Percentiles rank a stretch among this genome's conserved stretches.
Evolutionary conservation across 768 basidiomycete genomes (phyloP).

Genomic region (Suillus subalutaceus): DNA sequence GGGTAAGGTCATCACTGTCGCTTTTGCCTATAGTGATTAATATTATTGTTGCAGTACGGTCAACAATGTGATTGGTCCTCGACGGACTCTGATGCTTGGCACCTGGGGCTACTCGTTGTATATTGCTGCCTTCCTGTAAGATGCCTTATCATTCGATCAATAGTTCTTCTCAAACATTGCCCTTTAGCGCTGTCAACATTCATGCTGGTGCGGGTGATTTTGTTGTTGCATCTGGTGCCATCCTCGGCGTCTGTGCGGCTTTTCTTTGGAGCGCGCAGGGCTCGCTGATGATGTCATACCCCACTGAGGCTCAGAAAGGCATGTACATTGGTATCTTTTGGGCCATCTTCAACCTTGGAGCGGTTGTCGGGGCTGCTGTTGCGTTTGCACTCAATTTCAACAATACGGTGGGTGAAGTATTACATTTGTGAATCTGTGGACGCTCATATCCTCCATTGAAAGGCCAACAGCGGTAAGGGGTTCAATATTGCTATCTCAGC

Average conservation of each 20-base stretch:
- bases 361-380: slow-evolving; percentile 77
- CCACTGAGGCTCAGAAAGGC: slow-evolving; percentile 59
- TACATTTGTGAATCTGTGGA: neutral
- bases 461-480: slow-evolving; percentile 33
- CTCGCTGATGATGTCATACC: slow-evolving; percentile 57
- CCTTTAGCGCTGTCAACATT: slow-evolving; percentile 46
- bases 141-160: slow-evolving; percentile 3
- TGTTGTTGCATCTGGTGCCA: slow-evolving; percentile 49
- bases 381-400: slow-evolving; percentile 73
- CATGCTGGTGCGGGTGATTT: slow-evolving; percentile 46
- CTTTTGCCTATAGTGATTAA: neutral
- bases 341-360: slow-evolving; percentile 80
- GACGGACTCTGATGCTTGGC: slow-evolving; percentile 51
- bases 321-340: slow-evolving; percentile 55
- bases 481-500: neutral
- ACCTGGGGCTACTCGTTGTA: slow-evolving; percentile 56
- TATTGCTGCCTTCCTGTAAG: slow-evolving; percentile 49
- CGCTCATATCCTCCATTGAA: neutral
- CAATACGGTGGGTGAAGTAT: slow-evolving; percentile 47
- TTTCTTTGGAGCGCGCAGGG: slow-evolving; percentile 59
- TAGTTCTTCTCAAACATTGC: neutral
- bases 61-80: slow-evolving; percentile 69
- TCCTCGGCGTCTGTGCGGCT: slow-evolving; percentile 54
- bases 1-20: slow-evolving; percentile 47
- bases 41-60: slow-evolving; percentile 50